Conservation (phyloP, 2,329 filamentous ascomycete genomes). For the Fusarium papillatum region DNA sequence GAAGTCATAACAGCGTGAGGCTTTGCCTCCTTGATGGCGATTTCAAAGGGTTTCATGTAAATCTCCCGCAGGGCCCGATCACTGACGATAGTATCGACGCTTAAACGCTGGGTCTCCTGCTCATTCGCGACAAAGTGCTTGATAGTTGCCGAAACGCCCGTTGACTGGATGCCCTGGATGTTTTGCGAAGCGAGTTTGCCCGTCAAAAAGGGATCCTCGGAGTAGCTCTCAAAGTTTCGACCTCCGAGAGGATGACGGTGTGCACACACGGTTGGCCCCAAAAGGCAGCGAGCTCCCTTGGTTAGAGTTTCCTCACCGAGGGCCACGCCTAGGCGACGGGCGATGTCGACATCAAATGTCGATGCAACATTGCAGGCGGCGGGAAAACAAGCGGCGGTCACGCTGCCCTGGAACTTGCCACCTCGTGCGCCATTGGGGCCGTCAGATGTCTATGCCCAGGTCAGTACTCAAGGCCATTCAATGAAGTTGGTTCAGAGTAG, state of each 20-base stretch:
- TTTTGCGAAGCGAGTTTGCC: constrained; percentile 47
- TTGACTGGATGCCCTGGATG: constrained; percentile 52
- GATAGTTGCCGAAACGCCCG: constrained; percentile 44
- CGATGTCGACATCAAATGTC: constrained; percentile 70
- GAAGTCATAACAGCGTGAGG: constrained; percentile 48
- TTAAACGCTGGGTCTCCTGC: constrained; percentile 24
- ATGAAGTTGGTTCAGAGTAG: not conserved
- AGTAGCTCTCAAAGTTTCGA: constrained; percentile 52
- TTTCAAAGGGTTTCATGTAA: constrained; percentile 45
- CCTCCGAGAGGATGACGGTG: constrained; percentile 55
- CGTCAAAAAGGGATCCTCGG: constrained; percentile 47
- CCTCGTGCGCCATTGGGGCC: constrained; percentile 19
- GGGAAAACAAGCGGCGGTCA: constrained; percentile 13
- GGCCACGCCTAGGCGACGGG: constrained; percentile 66
- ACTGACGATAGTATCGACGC: constrained; percentile 7
- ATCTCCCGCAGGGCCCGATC: constrained; percentile 26
- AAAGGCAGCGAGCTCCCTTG: constrained; percentile 78
- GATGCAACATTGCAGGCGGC: constrained; percentile 60
- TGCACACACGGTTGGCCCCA: constrained; percentile 48
- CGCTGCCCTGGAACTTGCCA: not conserved
- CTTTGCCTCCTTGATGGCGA: constrained; percentile 40
- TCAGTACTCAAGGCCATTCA: not conserved
- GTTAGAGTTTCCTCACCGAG: constrained; percentile 63
- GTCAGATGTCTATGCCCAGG: not conserved
- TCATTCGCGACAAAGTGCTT: constrained; percentile 46